phyloP scores from a whole-genome alignment of 1,284 basidiomycete genomes.

The Ganoderma lucidum region DNA sequence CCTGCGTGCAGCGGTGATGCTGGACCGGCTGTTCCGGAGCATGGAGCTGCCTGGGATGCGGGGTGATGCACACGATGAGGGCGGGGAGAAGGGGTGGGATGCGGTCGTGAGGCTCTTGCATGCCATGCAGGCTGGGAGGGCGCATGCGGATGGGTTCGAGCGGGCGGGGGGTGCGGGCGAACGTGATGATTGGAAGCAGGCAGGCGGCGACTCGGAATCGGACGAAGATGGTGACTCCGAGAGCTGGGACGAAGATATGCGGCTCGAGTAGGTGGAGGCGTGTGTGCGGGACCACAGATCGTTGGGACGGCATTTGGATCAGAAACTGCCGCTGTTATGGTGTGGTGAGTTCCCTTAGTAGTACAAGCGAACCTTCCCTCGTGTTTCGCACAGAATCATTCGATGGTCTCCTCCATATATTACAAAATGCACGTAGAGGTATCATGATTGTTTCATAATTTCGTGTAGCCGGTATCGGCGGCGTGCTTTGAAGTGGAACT shows the following conservation, averaged over 20 bases:
- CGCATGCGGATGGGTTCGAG: not conserved
- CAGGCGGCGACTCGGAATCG: not conserved
- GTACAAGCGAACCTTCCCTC: no score
- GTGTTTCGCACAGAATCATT: no score
- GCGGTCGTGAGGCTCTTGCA: not conserved
- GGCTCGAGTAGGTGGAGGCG: no score
- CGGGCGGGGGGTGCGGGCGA: not conserved
- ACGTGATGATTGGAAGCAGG: not conserved
- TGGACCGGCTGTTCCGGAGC: slow-evolving; percentile 13
- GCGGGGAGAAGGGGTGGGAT: not conserved
- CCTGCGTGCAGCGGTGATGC: slow-evolving; percentile 2
- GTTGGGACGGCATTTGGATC: no score
- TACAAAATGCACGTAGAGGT: not conserved
- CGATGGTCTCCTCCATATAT: no score
- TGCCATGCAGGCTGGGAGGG: not conserved
- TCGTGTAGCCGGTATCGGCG: slow-evolving; percentile 24
- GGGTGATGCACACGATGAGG: not conserved
- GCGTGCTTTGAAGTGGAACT: slow-evolving; percentile 27
- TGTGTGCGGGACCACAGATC: no score
- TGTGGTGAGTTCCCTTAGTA: no score
- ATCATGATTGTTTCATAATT: slow-evolving; percentile 13
- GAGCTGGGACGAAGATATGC: no score
- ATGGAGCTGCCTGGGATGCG: not conserved
- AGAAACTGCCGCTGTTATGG: no score
- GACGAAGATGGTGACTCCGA: not conserved